phyloP scores from a whole-genome alignment of 2,329 filamentous ascomycete genomes.

The Macrophomina tecta region DNA sequence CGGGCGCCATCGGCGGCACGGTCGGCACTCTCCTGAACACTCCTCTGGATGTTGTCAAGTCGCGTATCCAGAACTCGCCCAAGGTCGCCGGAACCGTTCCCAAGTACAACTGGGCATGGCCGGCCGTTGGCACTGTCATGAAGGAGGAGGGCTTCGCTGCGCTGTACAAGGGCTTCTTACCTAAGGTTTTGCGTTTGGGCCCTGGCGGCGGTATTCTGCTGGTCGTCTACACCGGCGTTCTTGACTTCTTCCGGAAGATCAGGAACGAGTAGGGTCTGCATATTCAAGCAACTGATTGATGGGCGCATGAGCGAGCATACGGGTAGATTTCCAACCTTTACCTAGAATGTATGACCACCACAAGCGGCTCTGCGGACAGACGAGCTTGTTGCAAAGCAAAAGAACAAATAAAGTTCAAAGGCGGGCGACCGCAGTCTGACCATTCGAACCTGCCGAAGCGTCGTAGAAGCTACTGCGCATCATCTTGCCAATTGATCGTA shows the following conservation, averaged over 20 bases:
- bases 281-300: slow-evolving; percentile 1
- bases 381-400: background rate
- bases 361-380: background rate
- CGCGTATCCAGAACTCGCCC: slow-evolving; percentile 91
- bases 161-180: slow-evolving; percentile 96
- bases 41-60: slow-evolving; percentile 97
- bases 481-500: too few species aligned
- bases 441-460: too few species aligned
- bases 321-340: slow-evolving; percentile 6
- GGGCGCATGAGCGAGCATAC: slow-evolving; percentile 20
- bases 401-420: slow-evolving; percentile 1
- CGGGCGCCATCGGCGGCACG: slow-evolving; percentile 87
- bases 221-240: slow-evolving; percentile 84
- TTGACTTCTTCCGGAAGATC: slow-evolving; percentile 88
- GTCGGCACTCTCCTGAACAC: slow-evolving; percentile 92
- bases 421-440: too few species aligned
- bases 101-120: slow-evolving; percentile 99
- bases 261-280: slow-evolving; percentile 45
- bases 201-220: slow-evolving; percentile 77
- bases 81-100: slow-evolving; percentile 79
- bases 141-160: slow-evolving; percentile 92
- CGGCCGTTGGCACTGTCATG: slow-evolving; percentile 81
- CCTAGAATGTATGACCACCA: slow-evolving; percentile 18
- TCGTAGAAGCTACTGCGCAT: too few species aligned
- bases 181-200: slow-evolving; percentile 84